Evolutionary conservation across 176 grass and related monocot genomes (phyloP).

Genomic region (Saccharum spontaneum): DNA sequence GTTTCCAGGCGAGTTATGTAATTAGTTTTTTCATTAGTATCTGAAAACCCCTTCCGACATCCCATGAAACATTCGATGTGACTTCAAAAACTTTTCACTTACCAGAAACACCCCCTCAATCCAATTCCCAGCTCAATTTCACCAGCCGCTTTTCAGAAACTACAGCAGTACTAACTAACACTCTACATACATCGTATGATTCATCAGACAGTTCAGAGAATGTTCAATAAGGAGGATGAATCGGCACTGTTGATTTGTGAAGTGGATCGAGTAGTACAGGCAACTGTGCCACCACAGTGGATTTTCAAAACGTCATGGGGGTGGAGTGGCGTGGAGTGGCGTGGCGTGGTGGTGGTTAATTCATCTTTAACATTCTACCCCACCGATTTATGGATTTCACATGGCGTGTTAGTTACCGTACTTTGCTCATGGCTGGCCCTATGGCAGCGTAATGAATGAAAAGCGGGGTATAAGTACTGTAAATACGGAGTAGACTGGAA

Average conservation of each 20-base stretch:
- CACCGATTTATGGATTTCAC: slow-evolving; percentile 63
- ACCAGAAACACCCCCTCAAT: too few relatives aligned
- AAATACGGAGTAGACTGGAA: too few relatives aligned
- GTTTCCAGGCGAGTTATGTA: too few relatives aligned
- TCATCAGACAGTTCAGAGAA: too few relatives aligned
- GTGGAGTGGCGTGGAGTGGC: not conserved
- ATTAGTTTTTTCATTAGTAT: too few relatives aligned
- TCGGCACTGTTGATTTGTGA: not conserved
- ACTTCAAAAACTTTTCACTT: too few relatives aligned
- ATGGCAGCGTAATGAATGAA: slow-evolving; percentile 46
- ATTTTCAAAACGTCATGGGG: not conserved
- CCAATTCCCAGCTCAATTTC: too few relatives aligned
- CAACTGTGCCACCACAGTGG: not conserved
- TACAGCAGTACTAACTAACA: not conserved
- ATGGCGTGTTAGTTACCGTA: slow-evolving; percentile 29
- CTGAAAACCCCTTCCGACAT: too few relatives aligned
- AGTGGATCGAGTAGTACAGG: not conserved
- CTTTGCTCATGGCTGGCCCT: slow-evolving; percentile 32
- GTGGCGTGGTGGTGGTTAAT: not conserved
- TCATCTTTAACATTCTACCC: slow-evolving; percentile 40
- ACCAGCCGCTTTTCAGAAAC: not conserved
- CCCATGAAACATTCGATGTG: too few relatives aligned
- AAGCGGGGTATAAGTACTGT: slow-evolving; percentile 23
- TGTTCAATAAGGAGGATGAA: not conserved
- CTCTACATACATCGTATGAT: too few relatives aligned